Conservation (phyloP, 345 rosid species). For the Eucalyptus rudis region DNA sequence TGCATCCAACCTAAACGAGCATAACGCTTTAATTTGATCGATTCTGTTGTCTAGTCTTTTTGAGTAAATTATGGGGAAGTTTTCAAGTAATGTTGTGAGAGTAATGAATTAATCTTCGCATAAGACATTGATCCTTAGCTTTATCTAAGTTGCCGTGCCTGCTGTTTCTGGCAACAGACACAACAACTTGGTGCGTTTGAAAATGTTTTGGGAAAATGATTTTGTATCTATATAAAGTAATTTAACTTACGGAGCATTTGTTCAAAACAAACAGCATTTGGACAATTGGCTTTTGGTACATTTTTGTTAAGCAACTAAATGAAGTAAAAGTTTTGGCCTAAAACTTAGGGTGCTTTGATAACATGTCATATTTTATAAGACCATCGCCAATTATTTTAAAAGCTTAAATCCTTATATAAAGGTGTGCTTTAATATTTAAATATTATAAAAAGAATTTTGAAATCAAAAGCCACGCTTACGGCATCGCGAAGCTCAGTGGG, state of each 20-base stretch:
- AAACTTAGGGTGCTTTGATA: no score
- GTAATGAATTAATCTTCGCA: not conserved
- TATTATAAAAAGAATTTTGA: not conserved
- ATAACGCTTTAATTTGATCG: no score
- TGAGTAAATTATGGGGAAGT: not conserved
- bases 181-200: not conserved
- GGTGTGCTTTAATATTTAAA: no score
- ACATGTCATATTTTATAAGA: no score
- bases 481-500: no score
- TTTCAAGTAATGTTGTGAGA: not conserved
- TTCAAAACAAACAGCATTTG: no score
- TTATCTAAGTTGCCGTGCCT: not conserved
- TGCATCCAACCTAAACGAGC: no score
- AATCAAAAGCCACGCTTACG: no score
- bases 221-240: not conserved
- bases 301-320: not conserved
- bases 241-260: fast-evolving
- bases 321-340: not conserved
- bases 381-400: no score
- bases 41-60: no score
- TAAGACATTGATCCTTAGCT: not conserved
- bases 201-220: not conserved
- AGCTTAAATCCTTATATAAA: fast-evolving
- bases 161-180: not conserved
- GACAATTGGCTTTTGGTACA: no score